phyloP scores from a whole-genome alignment of 2,329 filamentous ascomycete genomes.

The Penicillium sp. region DNA sequence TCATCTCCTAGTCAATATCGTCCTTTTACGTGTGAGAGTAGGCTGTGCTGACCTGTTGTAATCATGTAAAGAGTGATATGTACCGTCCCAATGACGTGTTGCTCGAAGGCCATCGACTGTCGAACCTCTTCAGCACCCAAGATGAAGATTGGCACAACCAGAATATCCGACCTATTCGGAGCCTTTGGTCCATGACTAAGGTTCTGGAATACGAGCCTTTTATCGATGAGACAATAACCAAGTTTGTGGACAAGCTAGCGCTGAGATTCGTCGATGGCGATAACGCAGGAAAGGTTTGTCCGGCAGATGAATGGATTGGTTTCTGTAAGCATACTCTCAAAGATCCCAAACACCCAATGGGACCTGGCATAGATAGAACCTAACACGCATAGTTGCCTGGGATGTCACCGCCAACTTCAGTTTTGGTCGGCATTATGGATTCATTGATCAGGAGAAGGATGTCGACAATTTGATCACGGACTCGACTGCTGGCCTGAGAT shows the following conservation, averaged over 20 bases:
- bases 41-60: not conserved
- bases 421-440: constrained; percentile 20
- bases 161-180: constrained; percentile 20
- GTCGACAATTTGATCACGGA: constrained; percentile 20
- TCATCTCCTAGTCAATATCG: not conserved
- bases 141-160: constrained; percentile 23
- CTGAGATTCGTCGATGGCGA: constrained; percentile 16
- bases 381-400: constrained; percentile 15
- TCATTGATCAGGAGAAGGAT: constrained; percentile 24
- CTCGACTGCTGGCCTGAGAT: constrained; percentile 18
- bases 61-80: constrained; percentile 21
- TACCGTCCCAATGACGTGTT: constrained; percentile 24
- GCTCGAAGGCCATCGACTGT: constrained; percentile 20
- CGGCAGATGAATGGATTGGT: constrained; percentile 17
- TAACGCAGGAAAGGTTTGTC: constrained; percentile 14
- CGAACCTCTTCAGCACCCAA: constrained; percentile 22
- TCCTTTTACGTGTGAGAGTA: not conserved
- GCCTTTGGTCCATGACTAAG: constrained; percentile 23
- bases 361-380: not conserved
- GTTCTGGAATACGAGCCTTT: constrained; percentile 22
- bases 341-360: not conserved
- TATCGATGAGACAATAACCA: constrained; percentile 21
- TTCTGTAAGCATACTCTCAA: constrained; percentile 13
- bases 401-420: constrained; percentile 20
- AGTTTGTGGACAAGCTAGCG: constrained; percentile 20